Percentiles rank a stretch among this genome's conserved stretches.
These are phyloP conservation scores for Mycosphaerella arachidis DNA, from an alignment of 2,329 filamentous ascomycete genomes.

Conservation along the genomic window DNA sequence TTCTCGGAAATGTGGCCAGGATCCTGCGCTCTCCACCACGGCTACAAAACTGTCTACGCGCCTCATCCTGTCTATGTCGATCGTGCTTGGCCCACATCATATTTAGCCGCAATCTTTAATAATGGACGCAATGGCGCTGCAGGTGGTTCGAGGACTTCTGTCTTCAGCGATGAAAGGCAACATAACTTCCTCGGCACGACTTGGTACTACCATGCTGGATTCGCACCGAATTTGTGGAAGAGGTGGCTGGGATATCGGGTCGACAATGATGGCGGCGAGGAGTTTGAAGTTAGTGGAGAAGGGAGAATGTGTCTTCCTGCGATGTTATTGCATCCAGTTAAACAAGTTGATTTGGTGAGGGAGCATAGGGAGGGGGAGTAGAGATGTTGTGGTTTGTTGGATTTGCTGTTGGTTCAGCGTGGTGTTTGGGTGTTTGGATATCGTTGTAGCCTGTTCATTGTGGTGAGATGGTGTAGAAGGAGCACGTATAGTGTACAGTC, in stretches of 20 bases:
- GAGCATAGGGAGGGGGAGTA: slow-evolving; percentile 35
- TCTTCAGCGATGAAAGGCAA: slow-evolving; percentile 49
- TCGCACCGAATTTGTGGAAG: slow-evolving; percentile 52
- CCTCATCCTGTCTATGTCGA: slow-evolving; percentile 56
- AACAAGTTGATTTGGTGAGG: slow-evolving; percentile 47
- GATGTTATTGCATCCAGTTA: slow-evolving; percentile 48
- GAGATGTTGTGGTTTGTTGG: not conserved
- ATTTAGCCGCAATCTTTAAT: slow-evolving; percentile 54
- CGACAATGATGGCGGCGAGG: slow-evolving; percentile 47
- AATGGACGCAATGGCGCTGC: slow-evolving; percentile 50
- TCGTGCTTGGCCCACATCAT: slow-evolving; percentile 51
- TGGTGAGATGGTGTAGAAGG: not conserved
- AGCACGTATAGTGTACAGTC: not conserved
- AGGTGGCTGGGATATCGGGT: slow-evolving; percentile 53
- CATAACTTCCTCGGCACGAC: slow-evolving; percentile 51
- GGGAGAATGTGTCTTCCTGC: slow-evolving; percentile 48
- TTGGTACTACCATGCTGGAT: slow-evolving; percentile 52
- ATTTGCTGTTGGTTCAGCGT: slow-evolving; percentile 1
- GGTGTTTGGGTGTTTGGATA: not conserved
- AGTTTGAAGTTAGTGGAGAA: slow-evolving; percentile 41
- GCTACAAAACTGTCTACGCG: slow-evolving; percentile 68
- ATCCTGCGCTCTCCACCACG: slow-evolving; percentile 66
- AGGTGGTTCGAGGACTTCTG: slow-evolving; percentile 45
- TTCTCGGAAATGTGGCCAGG: slow-evolving; percentile 78
- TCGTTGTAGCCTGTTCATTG: not conserved